These are phyloP conservation scores for Pseudopyricularia cyperi DNA, from an alignment of 2,329 filamentous ascomycete species.

Conservation along the genomic window DNA sequence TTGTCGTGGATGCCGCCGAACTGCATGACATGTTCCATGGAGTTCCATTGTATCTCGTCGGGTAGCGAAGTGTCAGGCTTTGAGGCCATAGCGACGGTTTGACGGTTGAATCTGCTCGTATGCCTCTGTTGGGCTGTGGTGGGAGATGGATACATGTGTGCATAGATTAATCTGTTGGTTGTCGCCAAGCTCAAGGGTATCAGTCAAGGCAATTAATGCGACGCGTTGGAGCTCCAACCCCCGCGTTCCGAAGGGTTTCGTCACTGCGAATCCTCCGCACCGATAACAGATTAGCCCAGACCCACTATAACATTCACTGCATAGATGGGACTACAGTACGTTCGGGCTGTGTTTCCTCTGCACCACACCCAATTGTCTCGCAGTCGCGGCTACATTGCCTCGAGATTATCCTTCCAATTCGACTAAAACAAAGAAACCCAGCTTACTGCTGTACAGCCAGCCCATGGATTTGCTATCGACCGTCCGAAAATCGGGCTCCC, in stretches of 20 bases:
- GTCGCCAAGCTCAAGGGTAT: too few species aligned
- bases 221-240: too few species aligned
- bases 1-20: conserved; percentile 47
- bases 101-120: not conserved
- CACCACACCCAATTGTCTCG: too few species aligned
- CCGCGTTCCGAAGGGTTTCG: not conserved
- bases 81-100: conserved; percentile 22
- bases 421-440: too few species aligned
- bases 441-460: conserved; percentile 1
- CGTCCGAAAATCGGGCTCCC: conserved; percentile 79
- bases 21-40: conserved; percentile 31
- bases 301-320: not conserved
- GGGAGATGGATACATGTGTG: not conserved
- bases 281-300: not conserved
- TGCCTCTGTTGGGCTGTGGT: not conserved
- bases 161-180: too few species aligned
- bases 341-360: too few species aligned
- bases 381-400: too few species aligned
- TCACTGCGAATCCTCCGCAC: not conserved
- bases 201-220: not conserved
- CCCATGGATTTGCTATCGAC: conserved; percentile 93
- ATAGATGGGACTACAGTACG: too few species aligned
- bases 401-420: too few species aligned
- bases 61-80: conserved; percentile 35
- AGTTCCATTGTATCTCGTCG: conserved; percentile 56